A percentile compares a stretch with the other conserved stretches of the same genome.
Conservation (phyloP, 768 basidiomycete genomes). For the Phanerochaete carnosa region DNA sequence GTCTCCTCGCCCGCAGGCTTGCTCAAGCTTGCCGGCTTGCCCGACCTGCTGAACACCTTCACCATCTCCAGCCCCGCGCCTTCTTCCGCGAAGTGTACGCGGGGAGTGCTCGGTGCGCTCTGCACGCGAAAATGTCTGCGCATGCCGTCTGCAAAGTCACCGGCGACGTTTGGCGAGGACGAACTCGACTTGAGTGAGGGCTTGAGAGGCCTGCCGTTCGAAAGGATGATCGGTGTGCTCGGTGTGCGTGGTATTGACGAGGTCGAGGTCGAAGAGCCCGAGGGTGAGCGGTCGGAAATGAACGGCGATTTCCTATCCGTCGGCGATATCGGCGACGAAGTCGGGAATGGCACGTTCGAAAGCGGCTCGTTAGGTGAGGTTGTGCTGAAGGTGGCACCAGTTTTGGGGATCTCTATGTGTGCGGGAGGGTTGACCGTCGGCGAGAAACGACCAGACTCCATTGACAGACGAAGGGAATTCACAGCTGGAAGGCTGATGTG, state of each 20-base stretch:
- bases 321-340: constrained; percentile 28
- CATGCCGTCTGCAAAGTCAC: constrained; percentile 26
- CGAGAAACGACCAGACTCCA: constrained; percentile 21
- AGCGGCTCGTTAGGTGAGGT: not conserved
- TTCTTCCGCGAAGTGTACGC: constrained; percentile 59
- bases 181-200: constrained; percentile 71
- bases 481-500: constrained; percentile 9
- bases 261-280: constrained; percentile 5
- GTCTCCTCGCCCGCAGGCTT: constrained; percentile 45
- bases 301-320: constrained; percentile 18
- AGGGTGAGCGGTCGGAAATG: constrained; percentile 21
- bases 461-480: constrained; percentile 25
- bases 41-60: constrained; percentile 60
- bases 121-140: constrained; percentile 37
- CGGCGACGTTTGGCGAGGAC: constrained; percentile 46
- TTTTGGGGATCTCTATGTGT: constrained; percentile 19
- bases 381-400: not conserved
- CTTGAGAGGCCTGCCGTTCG: constrained; percentile 85
- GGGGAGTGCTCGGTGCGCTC: constrained; percentile 64
- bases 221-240: constrained; percentile 45
- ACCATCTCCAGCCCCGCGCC: constrained; percentile 60
- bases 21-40: constrained; percentile 63
- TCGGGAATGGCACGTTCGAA: constrained; percentile 40
- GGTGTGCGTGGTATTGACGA: constrained; percentile 28
- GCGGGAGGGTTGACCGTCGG: constrained; percentile 18